Evolutionary conservation across 371 early-diverging fungal species (phyloP).

Genomic region (Rhizomucor miehei): DNA sequence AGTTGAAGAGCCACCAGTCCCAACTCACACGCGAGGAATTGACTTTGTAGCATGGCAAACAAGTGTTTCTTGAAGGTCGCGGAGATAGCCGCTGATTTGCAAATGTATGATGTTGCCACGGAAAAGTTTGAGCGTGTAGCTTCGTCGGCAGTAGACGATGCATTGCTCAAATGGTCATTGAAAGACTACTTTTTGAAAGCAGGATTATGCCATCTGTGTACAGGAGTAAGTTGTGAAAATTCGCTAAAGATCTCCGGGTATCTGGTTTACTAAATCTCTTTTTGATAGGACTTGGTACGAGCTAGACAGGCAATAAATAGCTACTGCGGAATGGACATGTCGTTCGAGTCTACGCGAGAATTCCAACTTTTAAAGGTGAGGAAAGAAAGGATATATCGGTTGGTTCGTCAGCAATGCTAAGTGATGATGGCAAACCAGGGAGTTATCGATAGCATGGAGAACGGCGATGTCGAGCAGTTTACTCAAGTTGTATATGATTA

Average conservation of each 20-base stretch:
- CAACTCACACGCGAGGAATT: not conserved
- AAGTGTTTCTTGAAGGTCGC: conserved; percentile 90
- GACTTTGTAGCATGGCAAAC: conserved; percentile 70
- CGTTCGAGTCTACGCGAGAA: conserved; percentile 85
- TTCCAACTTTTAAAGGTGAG: conserved; percentile 72
- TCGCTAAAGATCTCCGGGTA: no score
- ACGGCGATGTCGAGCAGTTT: conserved; percentile 79
- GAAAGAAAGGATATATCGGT: not conserved
- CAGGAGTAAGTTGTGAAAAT: conserved; percentile 59
- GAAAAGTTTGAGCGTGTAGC: conserved; percentile 88
- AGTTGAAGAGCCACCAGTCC: not conserved
- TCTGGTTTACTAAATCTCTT: not conserved
- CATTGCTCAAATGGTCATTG: conserved; percentile 90
- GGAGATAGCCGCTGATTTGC: conserved; percentile 84
- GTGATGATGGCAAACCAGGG: conserved; percentile 29
- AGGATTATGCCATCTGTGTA: conserved; percentile 84
- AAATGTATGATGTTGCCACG: conserved; percentile 84
- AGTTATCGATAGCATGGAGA: conserved; percentile 74
- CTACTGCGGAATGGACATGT: conserved; percentile 69
- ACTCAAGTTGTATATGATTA: conserved; percentile 79
- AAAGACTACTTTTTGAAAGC: conserved; percentile 95
- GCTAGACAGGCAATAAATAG: conserved; percentile 36
- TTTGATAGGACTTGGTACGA: conserved; percentile 32
- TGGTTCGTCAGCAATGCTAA: not conserved
- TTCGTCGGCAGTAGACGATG: conserved; percentile 77